Evolutionary conservation across 2,329 filamentous ascomycete species (phyloP).

Genomic region (Botrytis fabae): DNA sequence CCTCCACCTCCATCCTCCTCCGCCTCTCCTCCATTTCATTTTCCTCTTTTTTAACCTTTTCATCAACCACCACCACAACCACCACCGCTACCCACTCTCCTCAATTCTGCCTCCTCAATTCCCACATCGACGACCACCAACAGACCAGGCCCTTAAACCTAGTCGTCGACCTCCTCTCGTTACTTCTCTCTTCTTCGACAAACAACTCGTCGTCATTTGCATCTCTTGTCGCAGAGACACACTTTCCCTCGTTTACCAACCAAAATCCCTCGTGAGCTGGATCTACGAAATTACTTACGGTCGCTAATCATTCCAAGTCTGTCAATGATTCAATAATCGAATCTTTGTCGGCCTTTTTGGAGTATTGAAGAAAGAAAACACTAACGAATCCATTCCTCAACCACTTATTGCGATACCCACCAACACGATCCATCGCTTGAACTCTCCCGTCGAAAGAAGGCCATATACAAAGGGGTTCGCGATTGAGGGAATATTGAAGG

Average conservation of each 20-base stretch:
- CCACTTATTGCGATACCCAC: neutral
- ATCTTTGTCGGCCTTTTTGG: conserved; percentile 14
- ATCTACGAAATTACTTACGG: conserved; percentile 16
- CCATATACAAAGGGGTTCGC: conserved; percentile 6
- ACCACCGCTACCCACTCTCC: neutral
- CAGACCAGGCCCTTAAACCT: neutral
- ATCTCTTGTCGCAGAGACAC: conserved; percentile 17
- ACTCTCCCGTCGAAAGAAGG: neutral
- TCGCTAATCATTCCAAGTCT: conserved; percentile 22
- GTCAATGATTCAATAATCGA: conserved; percentile 11
- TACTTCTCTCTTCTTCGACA: neutral
- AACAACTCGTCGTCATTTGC: conserved; percentile 6
- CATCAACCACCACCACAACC: neutral
- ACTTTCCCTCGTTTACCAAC: conserved; percentile 15
- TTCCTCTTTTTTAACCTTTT: neutral
- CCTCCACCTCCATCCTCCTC: conserved; percentile 13
- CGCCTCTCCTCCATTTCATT: conserved; percentile 14
- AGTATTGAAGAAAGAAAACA: conserved; percentile 7
- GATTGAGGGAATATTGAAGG: conserved; percentile 1
- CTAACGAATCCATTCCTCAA: conserved; percentile 7
- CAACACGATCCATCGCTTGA: conserved; percentile 10
- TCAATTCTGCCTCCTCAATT: neutral
- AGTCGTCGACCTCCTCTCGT: conserved; percentile 19
- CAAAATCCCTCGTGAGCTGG: conserved; percentile 19
- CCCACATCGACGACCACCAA: conserved; percentile 12